phyloP scores from a whole-genome alignment of 345 rosid species.

The Brassica cretica region DNA sequence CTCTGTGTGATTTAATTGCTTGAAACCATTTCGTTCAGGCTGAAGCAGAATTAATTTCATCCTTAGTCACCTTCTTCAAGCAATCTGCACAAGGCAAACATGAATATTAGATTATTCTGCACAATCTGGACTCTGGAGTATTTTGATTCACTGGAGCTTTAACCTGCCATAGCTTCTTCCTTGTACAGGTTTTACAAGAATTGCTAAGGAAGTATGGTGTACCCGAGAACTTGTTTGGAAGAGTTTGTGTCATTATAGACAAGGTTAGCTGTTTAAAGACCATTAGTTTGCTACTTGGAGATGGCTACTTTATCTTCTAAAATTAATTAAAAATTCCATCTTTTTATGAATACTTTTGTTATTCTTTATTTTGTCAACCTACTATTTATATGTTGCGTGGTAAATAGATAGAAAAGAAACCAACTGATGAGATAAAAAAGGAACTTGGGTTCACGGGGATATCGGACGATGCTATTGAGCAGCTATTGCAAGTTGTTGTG shows the following conservation, averaged over 20 bases:
- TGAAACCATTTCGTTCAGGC: slow-evolving; percentile 47
- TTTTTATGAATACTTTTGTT: too few relatives aligned
- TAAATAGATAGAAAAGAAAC: slow-evolving; percentile 74
- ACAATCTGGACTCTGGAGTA: neutral
- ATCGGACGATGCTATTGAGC: slow-evolving; percentile 63
- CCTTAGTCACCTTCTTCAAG: slow-evolving; percentile 79
- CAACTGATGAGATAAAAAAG: slow-evolving; percentile 67
- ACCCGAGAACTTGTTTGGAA: slow-evolving; percentile 72
- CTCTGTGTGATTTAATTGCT: too few relatives aligned
- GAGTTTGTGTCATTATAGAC: slow-evolving; percentile 83
- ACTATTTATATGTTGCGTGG: neutral
- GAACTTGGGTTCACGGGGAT: slow-evolving; percentile 68
- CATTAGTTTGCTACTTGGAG: too few relatives aligned
- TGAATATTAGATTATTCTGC: neutral
- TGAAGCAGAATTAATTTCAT: slow-evolving; percentile 90
- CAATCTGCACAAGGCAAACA: slow-evolving; percentile 53
- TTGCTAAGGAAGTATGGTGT: slow-evolving; percentile 63
- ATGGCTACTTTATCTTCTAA: too few relatives aligned
- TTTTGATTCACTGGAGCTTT: neutral
- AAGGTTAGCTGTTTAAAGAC: slow-evolving; percentile 56
- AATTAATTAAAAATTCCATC: neutral
- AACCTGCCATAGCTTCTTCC: neutral
- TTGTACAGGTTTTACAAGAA: slow-evolving; percentile 81
- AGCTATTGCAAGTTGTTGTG: slow-evolving; percentile 45
- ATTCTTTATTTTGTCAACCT: neutral